Conservation (phyloP, 2,329 filamentous ascomycete species). For the Mollisia scopiformis region DNA sequence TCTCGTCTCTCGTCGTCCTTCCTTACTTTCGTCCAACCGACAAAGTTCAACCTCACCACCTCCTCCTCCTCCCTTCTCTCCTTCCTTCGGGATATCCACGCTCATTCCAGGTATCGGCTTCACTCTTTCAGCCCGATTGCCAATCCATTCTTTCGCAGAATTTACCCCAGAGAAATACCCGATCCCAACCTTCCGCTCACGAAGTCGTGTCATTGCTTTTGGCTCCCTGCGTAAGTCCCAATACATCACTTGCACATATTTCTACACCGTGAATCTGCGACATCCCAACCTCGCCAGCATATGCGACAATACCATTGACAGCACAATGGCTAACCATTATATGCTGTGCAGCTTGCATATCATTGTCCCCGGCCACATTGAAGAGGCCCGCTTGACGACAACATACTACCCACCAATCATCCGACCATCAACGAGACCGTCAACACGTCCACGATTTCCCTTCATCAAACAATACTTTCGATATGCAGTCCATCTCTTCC, state of each 20-base stretch:
- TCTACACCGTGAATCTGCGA: neutral
- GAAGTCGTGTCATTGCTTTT: conserved; percentile 18
- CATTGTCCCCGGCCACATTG: neutral
- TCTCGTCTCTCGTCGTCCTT: conserved; percentile 7
- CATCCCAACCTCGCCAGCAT: conserved; percentile 3
- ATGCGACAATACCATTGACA: conserved; percentile 7
- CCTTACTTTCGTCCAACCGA: neutral
- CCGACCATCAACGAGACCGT: conserved; percentile 4
- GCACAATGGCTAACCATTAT: conserved; percentile 4
- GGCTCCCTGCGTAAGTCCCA: conserved; percentile 29
- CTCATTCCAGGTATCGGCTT: conserved; percentile 44
- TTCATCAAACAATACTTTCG: conserved; percentile 1
- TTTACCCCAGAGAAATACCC: neutral
- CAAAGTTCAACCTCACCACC: conserved; percentile 3
- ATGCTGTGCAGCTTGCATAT: neutral
- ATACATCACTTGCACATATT: no score
- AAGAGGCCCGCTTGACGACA: neutral
- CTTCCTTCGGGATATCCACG: conserved; percentile 39
- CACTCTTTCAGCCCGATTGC: conserved; percentile 44
- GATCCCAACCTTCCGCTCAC: neutral
- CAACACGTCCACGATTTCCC: conserved; percentile 4
- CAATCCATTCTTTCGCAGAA: conserved; percentile 41
- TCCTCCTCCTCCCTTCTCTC: conserved; percentile 17
- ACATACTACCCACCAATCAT: neutral
- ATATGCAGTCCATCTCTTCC: conserved; percentile 31